These are phyloP conservation scores for Cystofilobasidium bisporidii DNA, from an alignment of 768 basidiomycete species.

Conservation along the genomic window DNA sequence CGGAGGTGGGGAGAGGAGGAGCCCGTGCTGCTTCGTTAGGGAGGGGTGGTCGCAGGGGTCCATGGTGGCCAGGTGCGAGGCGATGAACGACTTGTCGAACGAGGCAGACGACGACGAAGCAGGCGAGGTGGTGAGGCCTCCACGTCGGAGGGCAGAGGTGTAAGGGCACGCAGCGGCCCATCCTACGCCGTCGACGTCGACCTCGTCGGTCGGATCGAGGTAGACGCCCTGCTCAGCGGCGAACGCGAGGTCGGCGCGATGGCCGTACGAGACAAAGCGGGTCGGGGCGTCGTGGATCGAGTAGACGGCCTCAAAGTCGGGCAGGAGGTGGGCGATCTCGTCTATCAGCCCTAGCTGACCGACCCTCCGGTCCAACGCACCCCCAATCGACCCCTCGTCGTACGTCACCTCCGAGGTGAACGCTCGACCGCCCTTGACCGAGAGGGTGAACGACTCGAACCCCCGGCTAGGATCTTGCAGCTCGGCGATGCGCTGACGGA, in stretches of 20 bases:
- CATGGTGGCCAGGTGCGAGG: slow-evolving; percentile 35
- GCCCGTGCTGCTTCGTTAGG: slow-evolving; percentile 39
- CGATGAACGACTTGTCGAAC: slow-evolving; percentile 36
- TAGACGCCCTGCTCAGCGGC: slow-evolving; percentile 33
- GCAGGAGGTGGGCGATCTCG: slow-evolving; percentile 22
- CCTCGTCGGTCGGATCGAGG: slow-evolving; percentile 8
- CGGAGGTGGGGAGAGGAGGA: slow-evolving; percentile 34
- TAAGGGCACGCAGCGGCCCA: slow-evolving; percentile 25
- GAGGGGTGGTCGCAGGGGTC: slow-evolving; percentile 42
- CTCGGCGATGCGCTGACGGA: slow-evolving; percentile 10
- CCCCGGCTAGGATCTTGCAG: slow-evolving; percentile 1
- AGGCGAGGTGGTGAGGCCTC: too few relatives aligned
- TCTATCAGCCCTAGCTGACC: slow-evolving; percentile 31
- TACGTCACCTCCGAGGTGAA: background rate
- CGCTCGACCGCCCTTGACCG: slow-evolving; percentile 4
- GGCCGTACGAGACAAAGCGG: slow-evolving; percentile 31
- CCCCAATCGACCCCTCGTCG: slow-evolving; percentile 27
- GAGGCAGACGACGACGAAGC: too few relatives aligned
- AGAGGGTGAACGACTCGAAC: slow-evolving; percentile 13
- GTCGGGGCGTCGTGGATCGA: slow-evolving; percentile 35
- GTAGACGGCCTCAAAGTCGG: slow-evolving; percentile 32
- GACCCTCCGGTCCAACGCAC: slow-evolving; percentile 30
- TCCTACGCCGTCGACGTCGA: background rate
- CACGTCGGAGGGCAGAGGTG: slow-evolving; percentile 1
- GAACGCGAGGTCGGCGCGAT: slow-evolving; percentile 31